Evolutionary conservation across 352 stramenopile genomes (phyloP).

Genomic region (Globisporangium recalcitrans): DNA sequence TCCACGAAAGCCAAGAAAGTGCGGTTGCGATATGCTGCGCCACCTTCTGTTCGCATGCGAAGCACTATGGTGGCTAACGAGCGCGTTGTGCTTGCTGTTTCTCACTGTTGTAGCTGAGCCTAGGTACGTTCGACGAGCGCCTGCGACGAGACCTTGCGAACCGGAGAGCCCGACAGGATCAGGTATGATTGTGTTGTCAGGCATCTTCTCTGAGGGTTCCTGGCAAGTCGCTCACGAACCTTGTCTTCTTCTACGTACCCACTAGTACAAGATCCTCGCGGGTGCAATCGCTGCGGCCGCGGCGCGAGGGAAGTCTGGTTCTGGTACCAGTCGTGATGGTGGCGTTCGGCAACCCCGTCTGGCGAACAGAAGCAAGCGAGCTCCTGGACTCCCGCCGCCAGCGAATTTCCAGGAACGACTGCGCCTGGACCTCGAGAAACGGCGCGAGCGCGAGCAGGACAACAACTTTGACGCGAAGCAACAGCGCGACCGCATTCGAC

Average conservation of each 20-base stretch:
- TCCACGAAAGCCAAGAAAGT: slow-evolving; percentile 35
- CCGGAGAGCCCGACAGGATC: not conserved
- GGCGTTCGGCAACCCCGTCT: not conserved
- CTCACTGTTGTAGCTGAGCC: not conserved
- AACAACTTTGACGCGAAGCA: not conserved
- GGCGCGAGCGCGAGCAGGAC: not conserved
- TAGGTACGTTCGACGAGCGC: not conserved
- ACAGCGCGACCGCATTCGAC: not conserved
- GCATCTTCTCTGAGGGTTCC: too few relatives aligned
- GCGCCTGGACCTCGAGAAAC: not conserved
- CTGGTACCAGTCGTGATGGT: not conserved
- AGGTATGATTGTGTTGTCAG: not conserved
- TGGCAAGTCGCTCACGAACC: too few relatives aligned
- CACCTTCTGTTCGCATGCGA: too few relatives aligned
- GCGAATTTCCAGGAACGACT: not conserved
- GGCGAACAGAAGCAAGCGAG: not conserved
- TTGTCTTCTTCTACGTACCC: too few relatives aligned
- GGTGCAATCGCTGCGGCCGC: not conserved
- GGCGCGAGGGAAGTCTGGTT: too few relatives aligned
- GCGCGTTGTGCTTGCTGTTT: too few relatives aligned
- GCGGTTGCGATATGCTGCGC: too few relatives aligned
- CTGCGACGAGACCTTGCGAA: not conserved
- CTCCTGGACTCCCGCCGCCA: not conserved
- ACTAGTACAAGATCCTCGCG: not conserved
- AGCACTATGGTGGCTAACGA: too few relatives aligned